Evolutionary conservation across 164 flowering plant species (phyloP), one percentile per base, ranked within the genome.

Genomic region (Buxus sempervirens): DNA sequence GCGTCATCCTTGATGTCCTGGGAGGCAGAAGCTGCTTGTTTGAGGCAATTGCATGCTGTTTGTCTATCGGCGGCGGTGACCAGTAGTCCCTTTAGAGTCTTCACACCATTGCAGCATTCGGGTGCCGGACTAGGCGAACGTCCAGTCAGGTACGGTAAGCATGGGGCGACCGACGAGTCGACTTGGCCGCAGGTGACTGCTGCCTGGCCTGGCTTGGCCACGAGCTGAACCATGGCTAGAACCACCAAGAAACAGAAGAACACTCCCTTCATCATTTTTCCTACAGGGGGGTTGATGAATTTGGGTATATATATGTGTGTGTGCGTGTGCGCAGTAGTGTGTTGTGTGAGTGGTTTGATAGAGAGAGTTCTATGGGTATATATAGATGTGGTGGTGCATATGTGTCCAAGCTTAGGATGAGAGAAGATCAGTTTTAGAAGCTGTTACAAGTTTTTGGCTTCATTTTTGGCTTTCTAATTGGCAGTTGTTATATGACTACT

Each of bases 21-120:
- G 38, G 25, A 56, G 27, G 23, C 26, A 27, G 56, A 20, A 7
- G 73, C 75, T 1, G 73, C 72, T 12, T 54, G 41, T 62, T 76
- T 73, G n/a, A 71, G 9, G 45, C 78, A 79, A 36, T 36, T 57
- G 70, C 80, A 79, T 7, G 67, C 71, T 4, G 42, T 60, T 41
- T 51, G 65, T 68, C 45, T 66, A 32, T 74, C 74, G 0, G 25
- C 58, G 4, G 60, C 54, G 14, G 62, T 66, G 23, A 20, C 21
- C 4, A 69, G 45, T 64, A 64, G 21, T 12, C 45, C 70, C 60
- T 66, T 70, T 0, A 78, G 48, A 21, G 42, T 54, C 28, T 32
- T 70, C 21, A 67, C 69, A 1, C 78, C 81, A 14, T 22, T 24
- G 38, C 81, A 78, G 21, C 81, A 78, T 16, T 27, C 62, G 4